Evolutionary conservation across 176 grass and related monocot species (phyloP), one percentile per base, ranked within the genome.

Genomic region (Ensete glaucum): DNA sequence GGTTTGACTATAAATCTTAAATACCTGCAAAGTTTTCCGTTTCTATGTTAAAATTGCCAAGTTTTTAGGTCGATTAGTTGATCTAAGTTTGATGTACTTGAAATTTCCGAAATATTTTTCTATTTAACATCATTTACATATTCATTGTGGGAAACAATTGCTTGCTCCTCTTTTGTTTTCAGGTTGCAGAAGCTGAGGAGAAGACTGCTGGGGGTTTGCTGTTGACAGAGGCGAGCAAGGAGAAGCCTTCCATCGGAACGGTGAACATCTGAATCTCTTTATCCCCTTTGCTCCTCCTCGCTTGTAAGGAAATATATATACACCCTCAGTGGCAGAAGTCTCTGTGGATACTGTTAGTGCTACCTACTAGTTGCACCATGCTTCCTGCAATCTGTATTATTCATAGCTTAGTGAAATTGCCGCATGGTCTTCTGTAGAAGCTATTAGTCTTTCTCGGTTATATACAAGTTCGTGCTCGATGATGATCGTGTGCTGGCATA

Each of bases 141-240:
- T 34, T 34, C 29, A 34, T 5, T 34, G 29, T 5, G 29, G 16
- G 69, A 3, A 67, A 9, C 9, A 23, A 48, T 15, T 50, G 13
- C 14, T 15, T 50, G 13, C 14, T 75, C 71, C 8, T 23, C 15
- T 55, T 7, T 17, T 80, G 34, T 69, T 17, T 77, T 77, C 52
- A 96, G 89, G 89, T 96, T 56, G 87, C 87, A 76, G 76, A 86
- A 81, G 92, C 73, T 68, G 92, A 96, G 83, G 87, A 90, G 50
- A 96, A 78, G 79, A 96, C 87, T 62, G 73, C 85, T 1, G 89
- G 89, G 12, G 92, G 87, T 3, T 82, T 96, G 52, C 80, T 88
- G 52, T 88, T 96, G 34, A 89, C 92, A 0, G 73, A 89, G 80
- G 82, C 85, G 53, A 67, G 81, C 1, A 89, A 92, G 76, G 92